A percentile compares a stretch with the other conserved stretches of the same genome.
Evolutionary conservation across 2,329 filamentous ascomycete genomes (phyloP).

Genomic region (Colletotrichum endophyticum): DNA sequence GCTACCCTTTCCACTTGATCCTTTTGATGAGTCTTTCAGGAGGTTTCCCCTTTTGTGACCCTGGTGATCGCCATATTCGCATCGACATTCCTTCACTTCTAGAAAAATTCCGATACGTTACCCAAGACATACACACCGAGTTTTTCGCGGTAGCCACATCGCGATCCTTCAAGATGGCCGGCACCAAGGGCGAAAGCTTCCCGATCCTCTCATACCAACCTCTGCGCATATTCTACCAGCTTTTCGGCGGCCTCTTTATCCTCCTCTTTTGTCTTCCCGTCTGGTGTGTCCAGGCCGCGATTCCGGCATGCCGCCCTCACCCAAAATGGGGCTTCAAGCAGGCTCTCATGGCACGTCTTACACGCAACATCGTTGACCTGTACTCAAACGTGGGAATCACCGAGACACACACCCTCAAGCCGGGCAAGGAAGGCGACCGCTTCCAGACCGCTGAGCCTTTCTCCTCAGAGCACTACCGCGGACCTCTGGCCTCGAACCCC

Average conservation of each 20-base stretch:
- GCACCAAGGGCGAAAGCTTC: not conserved
- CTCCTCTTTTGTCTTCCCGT: not conserved
- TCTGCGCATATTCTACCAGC: not conserved
- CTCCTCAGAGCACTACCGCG: slow-evolving; percentile 20
- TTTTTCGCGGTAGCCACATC: not conserved
- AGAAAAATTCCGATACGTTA: not conserved
- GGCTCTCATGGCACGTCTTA: not conserved
- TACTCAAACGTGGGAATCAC: slow-evolving; percentile 9
- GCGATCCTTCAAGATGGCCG: not conserved
- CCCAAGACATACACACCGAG: not conserved
- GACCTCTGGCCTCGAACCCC: slow-evolving; percentile 8
- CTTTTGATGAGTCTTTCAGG: not conserved
- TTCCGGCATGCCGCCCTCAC: not conserved
- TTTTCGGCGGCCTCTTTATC: not conserved
- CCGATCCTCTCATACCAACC: slow-evolving; percentile 1
- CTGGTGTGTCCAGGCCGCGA: not conserved
- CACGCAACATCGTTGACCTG: not conserved
- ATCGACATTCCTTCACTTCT: not conserved
- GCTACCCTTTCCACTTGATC: not conserved
- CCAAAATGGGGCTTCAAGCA: slow-evolving; percentile 10
- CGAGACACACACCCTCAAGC: slow-evolving; percentile 25
- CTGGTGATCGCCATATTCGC: not conserved
- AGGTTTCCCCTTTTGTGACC: not conserved
- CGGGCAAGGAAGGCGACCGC: slow-evolving; percentile 25
- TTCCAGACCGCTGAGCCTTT: slow-evolving; percentile 24